Evolutionary conservation across 306 rosid species (phyloP).

Genomic region (Potentilla sterilis): DNA sequence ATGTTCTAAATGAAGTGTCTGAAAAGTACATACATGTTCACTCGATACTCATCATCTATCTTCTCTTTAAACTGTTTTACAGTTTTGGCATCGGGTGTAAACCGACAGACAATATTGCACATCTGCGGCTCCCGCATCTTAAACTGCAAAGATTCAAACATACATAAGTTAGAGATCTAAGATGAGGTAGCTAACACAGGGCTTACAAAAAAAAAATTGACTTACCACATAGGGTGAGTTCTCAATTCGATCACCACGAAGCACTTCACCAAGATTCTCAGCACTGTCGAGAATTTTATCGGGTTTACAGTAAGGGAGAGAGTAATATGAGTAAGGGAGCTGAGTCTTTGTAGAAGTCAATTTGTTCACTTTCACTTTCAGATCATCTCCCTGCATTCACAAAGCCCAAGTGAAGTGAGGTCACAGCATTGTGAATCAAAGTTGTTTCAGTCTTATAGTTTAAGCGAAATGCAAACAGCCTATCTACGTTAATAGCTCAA

Average conservation of each 20-base stretch:
- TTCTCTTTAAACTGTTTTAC: conserved; percentile 88
- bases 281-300: conserved; percentile 77
- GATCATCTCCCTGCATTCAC: conserved; percentile 68
- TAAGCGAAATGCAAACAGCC: background rate
- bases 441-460: background rate
- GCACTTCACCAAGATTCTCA: conserved; percentile 97
- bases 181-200: conserved; percentile 12
- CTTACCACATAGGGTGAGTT: conserved; percentile 86
- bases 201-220: conserved; percentile 17
- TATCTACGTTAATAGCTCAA: background rate
- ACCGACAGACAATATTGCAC: conserved; percentile 65
- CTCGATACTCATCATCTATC: conserved; percentile 91
- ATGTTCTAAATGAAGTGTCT: background rate
- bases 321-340: conserved; percentile 87
- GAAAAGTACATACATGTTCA: conserved; percentile 88
- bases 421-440: background rate
- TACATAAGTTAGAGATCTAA: conserved; percentile 19
- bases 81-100: conserved; percentile 67
- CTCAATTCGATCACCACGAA: conserved; percentile 98
- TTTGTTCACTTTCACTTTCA: conserved; percentile 96
- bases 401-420: background rate
- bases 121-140: conserved; percentile 92
- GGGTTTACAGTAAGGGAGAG: conserved; percentile 70
- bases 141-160: conserved; percentile 50
- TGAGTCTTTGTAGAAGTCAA: conserved; percentile 95